A percentile compares a stretch with the other conserved stretches of the same genome.
Conservation (phyloP, 768 basidiomycete species). For the Crucibulum laeve region DNA sequence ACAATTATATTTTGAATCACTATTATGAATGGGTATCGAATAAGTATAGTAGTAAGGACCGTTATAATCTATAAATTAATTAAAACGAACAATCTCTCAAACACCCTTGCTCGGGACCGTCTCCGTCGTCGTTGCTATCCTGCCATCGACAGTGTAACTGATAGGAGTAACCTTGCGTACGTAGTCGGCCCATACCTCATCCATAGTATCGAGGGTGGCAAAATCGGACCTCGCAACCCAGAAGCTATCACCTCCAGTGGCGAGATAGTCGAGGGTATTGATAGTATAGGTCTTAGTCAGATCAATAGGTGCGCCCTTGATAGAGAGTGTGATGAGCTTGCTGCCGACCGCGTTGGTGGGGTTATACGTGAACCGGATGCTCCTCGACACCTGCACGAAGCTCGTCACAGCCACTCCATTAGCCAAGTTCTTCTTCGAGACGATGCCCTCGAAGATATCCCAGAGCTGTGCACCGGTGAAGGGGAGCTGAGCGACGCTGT, state of each 20-base stretch:
- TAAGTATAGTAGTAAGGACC: background rate
- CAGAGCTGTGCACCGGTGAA: slow-evolving; percentile 37
- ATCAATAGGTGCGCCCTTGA: slow-evolving; percentile 21
- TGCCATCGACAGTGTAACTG: slow-evolving; percentile 17
- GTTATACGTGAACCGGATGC: slow-evolving; percentile 28
- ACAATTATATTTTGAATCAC: too few species aligned
- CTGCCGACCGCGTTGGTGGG: slow-evolving; percentile 19
- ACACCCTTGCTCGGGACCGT: slow-evolving; percentile 14
- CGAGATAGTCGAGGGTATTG: slow-evolving; percentile 28
- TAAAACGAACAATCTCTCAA: background rate
- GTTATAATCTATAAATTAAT: background rate
- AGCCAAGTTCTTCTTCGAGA: slow-evolving; percentile 20
- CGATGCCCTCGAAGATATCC: slow-evolving; percentile 38
- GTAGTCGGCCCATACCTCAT: slow-evolving; percentile 26
- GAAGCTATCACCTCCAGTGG: slow-evolving; percentile 30
- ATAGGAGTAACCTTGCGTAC: slow-evolving; percentile 18
- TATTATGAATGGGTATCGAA: too few species aligned
- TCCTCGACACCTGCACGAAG: slow-evolving; percentile 36
- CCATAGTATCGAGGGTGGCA: slow-evolving; percentile 25
- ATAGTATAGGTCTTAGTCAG: slow-evolving; percentile 21
- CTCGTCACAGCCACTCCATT: slow-evolving; percentile 28
- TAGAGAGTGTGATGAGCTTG: slow-evolving; percentile 22
- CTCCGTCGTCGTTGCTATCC: slow-evolving; percentile 16
- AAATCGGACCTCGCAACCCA: slow-evolving; percentile 21
- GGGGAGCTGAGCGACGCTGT: slow-evolving; percentile 32